A percentile compares a stretch with the other conserved stretches of the same genome.
Conservation (phyloP, 352 stramenopile species). For the Globisporangium recalcitrans region DNA sequence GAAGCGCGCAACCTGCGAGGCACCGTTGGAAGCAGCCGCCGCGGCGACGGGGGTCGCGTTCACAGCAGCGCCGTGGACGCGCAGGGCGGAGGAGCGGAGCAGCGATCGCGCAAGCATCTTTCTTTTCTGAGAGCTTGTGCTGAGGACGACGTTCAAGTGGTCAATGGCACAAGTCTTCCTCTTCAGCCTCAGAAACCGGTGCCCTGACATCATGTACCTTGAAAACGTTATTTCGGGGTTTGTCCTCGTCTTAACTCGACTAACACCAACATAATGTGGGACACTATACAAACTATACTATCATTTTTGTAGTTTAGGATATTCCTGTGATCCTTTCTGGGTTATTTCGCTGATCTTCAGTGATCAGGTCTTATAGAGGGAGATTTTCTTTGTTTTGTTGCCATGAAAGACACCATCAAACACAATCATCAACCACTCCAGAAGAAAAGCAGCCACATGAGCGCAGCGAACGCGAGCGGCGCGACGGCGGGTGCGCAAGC, state of each 20-base stretch:
- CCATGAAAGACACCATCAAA: neutral
- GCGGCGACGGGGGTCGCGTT: conserved; percentile 13
- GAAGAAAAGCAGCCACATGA: conserved; percentile 5
- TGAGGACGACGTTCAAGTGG: conserved; percentile 9
- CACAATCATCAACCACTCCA: neutral
- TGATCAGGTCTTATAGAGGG: conserved; percentile 8
- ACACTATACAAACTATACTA: neutral
- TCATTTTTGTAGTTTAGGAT: neutral
- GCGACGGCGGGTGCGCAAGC: neutral
- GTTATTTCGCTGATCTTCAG: neutral
- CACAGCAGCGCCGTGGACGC: conserved; percentile 18
- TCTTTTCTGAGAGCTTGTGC: neutral
- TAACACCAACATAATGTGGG: neutral
- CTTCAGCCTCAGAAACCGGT: neutral
- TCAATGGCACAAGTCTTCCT: conserved; percentile 1
- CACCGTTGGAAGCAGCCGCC: conserved; percentile 17
- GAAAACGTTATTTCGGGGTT: neutral
- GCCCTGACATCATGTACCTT: neutral
- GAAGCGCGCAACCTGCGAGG: conserved; percentile 32
- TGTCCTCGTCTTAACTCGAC: neutral
- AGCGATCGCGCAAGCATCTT: conserved; percentile 67
- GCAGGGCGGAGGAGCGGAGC: conserved; percentile 25
- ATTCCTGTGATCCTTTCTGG: neutral
- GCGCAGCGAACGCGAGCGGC: neutral
- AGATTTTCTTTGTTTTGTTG: neutral